Evolutionary conservation across 2,329 filamentous ascomycete species (phyloP), one percentile per base, ranked within the genome.

Genomic region (Dactylellina cionopaga): DNA sequence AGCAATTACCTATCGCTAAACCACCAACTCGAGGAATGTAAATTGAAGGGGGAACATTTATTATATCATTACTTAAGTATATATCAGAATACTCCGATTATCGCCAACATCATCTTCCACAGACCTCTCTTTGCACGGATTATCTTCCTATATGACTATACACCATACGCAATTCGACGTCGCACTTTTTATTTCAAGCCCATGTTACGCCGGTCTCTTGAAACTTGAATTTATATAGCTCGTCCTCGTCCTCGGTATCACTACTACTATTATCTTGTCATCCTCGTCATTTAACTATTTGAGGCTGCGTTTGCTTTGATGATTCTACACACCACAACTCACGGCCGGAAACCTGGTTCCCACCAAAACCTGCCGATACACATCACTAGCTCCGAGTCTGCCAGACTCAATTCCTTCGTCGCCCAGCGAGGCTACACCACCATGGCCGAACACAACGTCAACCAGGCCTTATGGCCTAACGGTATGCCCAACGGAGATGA

Each of bases 1-100:
- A 62, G 65, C 65, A 62, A n/a, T 55, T 62, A 62, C 47, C 46
- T 70, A 70, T 70, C 65, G 65, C 65, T 62, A 69, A 70, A 56
- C 46, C 11, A n/a, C n/a, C n/a, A n/a, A n/a, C n/a, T 46, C 27
- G 37, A 69, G 54, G 64, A 69, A 60, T 60, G 55, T 55, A 27
- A 31, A 44, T 11, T 5, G 46, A n/a, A n/a, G n/a, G n/a, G n/a
- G n/a, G n/a, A n/a, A n/a, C n/a, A n/a, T n/a, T n/a, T n/a, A n/a
- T n/a, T n/a, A n/a, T n/a, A n/a, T n/a, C n/a, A n/a, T n/a, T n/a
- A n/a, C n/a, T n/a, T n/a, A n/a, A n/a, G n/a, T n/a, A n/a, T n/a
- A n/a, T n/a, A n/a, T n/a, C n/a, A n/a, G n/a, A n/a, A n/a, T n/a
- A n/a, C n/a, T 55, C 55, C 47, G 54, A n/a, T 69, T 69, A 69